Percentiles rank a stretch among this genome's conserved stretches.
phyloP scores from a whole-genome alignment of 306 rosid species.

The Cucumis melo region DNA sequence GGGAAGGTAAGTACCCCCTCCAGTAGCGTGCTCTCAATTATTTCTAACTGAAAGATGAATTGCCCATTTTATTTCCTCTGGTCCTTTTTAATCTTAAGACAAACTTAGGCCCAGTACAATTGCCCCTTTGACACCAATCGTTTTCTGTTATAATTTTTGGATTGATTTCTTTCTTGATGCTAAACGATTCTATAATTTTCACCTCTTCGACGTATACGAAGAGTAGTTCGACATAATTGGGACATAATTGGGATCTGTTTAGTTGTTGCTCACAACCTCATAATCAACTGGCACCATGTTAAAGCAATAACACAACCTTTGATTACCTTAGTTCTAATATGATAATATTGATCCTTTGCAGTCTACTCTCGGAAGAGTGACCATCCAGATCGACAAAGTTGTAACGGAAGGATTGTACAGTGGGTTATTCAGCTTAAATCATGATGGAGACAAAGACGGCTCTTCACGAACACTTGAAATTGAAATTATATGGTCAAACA shows the following conservation, averaged over 20 bases:
- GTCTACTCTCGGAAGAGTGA: constrained; percentile 86
- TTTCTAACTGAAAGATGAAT: background rate
- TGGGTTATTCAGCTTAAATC: constrained; percentile 89
- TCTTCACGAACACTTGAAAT: constrained; percentile 84
- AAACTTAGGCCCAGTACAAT: background rate
- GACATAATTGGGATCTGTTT: background rate
- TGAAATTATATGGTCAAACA: constrained; percentile 88
- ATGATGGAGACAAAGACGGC: constrained; percentile 82
- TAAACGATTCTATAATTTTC: background rate
- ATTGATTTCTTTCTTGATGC: too few species aligned
- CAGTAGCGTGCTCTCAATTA: background rate
- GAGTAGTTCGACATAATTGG: background rate
- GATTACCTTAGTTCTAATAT: background rate
- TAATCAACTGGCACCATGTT: background rate
- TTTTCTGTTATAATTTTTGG: background rate
- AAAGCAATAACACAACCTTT: background rate
- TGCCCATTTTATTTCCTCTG: background rate
- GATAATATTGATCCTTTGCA: constrained; percentile 17
- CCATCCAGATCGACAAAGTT: constrained; percentile 93
- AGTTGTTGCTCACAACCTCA: background rate
- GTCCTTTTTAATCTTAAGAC: background rate
- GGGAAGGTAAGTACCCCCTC: constrained; percentile 58
- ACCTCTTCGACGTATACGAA: background rate
- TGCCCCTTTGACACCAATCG: background rate
- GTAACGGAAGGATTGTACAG: constrained; percentile 90